These are phyloP conservation scores for Pythium dissotocum DNA, from an alignment of 352 stramenopile species.

Conservation along the genomic window DNA sequence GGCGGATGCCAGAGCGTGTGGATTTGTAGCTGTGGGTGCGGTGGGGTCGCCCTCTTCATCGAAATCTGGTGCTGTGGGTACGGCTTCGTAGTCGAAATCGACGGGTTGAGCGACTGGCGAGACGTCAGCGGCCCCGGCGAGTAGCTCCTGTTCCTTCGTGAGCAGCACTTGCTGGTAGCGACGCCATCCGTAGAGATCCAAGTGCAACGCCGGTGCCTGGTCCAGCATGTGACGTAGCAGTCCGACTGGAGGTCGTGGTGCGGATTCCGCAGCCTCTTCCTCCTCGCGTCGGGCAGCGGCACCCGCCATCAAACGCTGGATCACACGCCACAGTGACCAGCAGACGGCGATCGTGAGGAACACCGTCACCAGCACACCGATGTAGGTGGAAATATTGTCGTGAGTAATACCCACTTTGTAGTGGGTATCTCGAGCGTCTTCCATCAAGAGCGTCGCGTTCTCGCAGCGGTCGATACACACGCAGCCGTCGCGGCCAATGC, in stretches of 20 bases:
- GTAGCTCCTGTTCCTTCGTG: constrained; percentile 11
- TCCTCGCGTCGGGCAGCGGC: too few relatives aligned
- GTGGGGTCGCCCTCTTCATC: neutral
- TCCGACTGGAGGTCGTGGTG: neutral
- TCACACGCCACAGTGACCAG: too few relatives aligned
- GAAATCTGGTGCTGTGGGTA: constrained; percentile 1
- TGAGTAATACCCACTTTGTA: neutral
- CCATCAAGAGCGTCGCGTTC: neutral
- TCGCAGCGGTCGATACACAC: constrained; percentile 4
- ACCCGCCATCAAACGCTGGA: too few relatives aligned
- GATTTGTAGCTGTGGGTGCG: neutral
- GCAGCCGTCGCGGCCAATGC: neutral
- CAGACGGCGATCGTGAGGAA: too few relatives aligned
- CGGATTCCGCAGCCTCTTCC: neutral
- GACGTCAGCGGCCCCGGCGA: constrained; percentile 8
- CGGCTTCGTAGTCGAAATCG: constrained; percentile 2
- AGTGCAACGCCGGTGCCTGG: constrained; percentile 3
- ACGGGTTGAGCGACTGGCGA: constrained; percentile 13
- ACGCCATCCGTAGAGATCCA: constrained; percentile 22
- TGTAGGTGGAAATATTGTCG: too few relatives aligned
- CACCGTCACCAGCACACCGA: too few relatives aligned
- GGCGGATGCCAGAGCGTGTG: neutral
- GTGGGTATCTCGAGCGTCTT: neutral
- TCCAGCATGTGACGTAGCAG: constrained; percentile 20
- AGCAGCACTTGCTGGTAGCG: constrained; percentile 6